Conservation (phyloP, 2,329 filamentous ascomycete species). For the Ilyonectria mors-panacis region DNA sequence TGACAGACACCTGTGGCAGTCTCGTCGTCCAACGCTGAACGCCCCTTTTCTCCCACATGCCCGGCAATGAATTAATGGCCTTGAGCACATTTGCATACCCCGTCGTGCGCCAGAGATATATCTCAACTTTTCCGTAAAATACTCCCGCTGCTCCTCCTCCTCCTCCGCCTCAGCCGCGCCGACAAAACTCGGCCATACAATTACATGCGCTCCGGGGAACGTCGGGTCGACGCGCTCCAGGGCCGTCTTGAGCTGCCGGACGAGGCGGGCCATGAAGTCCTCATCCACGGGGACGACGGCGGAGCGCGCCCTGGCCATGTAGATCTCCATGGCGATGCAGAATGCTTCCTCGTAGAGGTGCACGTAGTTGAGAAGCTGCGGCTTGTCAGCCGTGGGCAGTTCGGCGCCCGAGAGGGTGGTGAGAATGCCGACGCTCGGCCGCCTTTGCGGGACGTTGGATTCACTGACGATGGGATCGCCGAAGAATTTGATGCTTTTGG, state of each 20-base stretch:
- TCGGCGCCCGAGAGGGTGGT: constrained; percentile 18
- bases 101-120: constrained; percentile 28
- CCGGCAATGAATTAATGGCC: constrained; percentile 28
- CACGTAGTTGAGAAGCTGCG: constrained; percentile 13
- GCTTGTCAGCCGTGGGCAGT: constrained; percentile 4
- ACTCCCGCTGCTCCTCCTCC: not conserved
- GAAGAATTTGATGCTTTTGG: constrained; percentile 29
- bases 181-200: constrained; percentile 30
- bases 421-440: constrained; percentile 12
- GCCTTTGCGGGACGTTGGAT: constrained; percentile 20
- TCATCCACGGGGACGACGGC: constrained; percentile 13
- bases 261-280: constrained; percentile 14
- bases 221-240: constrained; percentile 22
- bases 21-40: constrained; percentile 28
- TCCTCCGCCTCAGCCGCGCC: constrained; percentile 27
- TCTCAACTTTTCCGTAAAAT: constrained; percentile 15
- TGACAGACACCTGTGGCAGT: constrained; percentile 26
- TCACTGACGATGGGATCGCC: constrained; percentile 16
- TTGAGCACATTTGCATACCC: constrained; percentile 29
- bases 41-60: constrained; percentile 27
- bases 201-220: constrained; percentile 24
- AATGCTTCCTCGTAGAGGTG: constrained; percentile 29
- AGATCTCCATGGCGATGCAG: constrained; percentile 28
- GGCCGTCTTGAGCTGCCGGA: constrained; percentile 6
- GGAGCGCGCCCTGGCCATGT: constrained; percentile 22